Evolutionary conservation across 2,329 filamentous ascomycete genomes (phyloP).

Genomic region (Gnomoniopsis smithogilvyi): DNA sequence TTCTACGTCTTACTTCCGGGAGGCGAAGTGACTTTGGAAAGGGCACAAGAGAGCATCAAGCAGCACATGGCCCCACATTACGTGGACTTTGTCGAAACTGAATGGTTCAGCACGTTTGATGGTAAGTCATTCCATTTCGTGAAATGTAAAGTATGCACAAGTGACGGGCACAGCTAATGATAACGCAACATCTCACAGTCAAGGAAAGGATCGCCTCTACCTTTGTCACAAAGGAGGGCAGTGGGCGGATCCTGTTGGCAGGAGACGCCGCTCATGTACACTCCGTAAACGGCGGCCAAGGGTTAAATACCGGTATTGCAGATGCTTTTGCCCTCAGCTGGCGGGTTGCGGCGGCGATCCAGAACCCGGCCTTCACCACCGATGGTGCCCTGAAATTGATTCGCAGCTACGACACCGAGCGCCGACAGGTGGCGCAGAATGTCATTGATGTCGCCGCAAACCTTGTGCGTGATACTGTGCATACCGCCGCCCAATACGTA

Average conservation of each 20-base stretch:
- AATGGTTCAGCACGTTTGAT: conserved; percentile 49
- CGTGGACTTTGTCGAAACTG: conserved; percentile 39
- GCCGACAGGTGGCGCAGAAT: conserved; percentile 38
- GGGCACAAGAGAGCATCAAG: conserved; percentile 38
- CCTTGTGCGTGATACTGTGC: conserved; percentile 41
- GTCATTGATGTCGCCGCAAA: conserved; percentile 45
- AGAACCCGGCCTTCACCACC: conserved; percentile 18
- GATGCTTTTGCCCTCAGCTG: conserved; percentile 53
- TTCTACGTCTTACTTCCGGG: conserved; percentile 44
- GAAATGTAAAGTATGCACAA: background rate
- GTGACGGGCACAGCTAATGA: conserved; percentile 4
- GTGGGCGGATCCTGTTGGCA: conserved; percentile 48
- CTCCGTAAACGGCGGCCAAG: conserved; percentile 52
- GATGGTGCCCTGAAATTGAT: conserved; percentile 28
- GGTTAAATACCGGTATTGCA: conserved; percentile 55
- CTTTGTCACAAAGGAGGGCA: conserved; percentile 36
- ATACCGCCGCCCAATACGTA: conserved; percentile 42
- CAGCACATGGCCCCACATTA: conserved; percentile 40
- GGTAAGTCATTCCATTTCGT: conserved; percentile 27
- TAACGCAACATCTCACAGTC: conserved; percentile 25
- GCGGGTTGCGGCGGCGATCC: conserved; percentile 37
- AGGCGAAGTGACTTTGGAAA: conserved; percentile 38
- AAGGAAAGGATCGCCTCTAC: conserved; percentile 38
- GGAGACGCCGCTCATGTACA: conserved; percentile 60
- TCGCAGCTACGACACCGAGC: conserved; percentile 41